Base-by-base conservation (phyloP, 2,329 filamentous ascomycete genomes). In the Colletotrichum truncatum region DNA sequence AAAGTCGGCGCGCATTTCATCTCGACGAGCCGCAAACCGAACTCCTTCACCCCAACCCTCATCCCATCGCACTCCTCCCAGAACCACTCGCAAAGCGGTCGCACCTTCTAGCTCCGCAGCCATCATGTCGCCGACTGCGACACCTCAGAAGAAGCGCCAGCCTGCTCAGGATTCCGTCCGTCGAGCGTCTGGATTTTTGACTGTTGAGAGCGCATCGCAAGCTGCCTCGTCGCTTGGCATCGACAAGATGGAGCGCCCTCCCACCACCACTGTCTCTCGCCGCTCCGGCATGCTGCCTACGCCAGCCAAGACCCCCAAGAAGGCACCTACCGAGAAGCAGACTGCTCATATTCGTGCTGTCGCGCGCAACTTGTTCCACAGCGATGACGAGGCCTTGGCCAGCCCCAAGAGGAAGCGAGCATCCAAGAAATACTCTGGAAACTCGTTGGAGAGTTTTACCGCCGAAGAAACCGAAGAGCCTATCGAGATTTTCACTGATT, bases 401-500 rank as follows among this genome's bases (percentile, higher is more conserved):
- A 85, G 84, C 30, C 86, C 88, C 8, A 87, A 83, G 72, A 90
- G 88, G 77, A 81, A 80, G 69, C 84, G 84, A 70, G 78, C 77
- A 66, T 73, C 81, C 48, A 88, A 87, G 78, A 87, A 87, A 75
- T 85, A 87, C 74, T 82, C 79, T 5, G 83, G 84, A 53, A 77
- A 85, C 43, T 80, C 83, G 10, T 72, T 89, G 68, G 85, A 86
- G 67, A 89, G 87, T 76, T 89, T 91, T 73, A 80, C 77, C 23
- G 84, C 77, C 7, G 85, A 88, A 53, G 84, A 86, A n/a, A 78
- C 83, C 7, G 84, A 87, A 41, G 81, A 84, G 41, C 76, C 82
- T n/a, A 92, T 94, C 70, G 77, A 86, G 68, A 93, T 95, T 72
- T 95, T 89, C 74, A 94, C 91, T 39, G 92, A 96, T 75, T 88